Evolutionary conservation across 2,329 filamentous ascomycete genomes (phyloP).

Genomic region (Ophiostoma sp.): DNA sequence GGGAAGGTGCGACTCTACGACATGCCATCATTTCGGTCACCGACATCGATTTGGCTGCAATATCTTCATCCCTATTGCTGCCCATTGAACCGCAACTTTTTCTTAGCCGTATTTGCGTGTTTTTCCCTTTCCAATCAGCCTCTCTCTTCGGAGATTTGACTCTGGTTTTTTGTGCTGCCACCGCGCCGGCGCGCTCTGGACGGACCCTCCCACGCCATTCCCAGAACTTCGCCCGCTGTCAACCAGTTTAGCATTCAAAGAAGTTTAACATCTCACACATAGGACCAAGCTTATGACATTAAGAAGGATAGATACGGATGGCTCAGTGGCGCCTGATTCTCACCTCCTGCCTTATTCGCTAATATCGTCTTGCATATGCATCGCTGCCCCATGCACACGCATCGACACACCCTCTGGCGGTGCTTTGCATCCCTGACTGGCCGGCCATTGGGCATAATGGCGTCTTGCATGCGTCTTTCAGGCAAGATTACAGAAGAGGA

Average conservation of each 20-base stretch:
- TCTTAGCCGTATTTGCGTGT: not conserved
- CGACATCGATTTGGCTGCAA: not conserved
- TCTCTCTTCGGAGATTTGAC: not conserved
- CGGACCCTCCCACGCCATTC: not conserved
- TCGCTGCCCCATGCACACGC: conserved; percentile 22
- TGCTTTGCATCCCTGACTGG: not conserved
- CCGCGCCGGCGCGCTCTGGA: not conserved
- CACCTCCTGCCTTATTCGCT: not conserved
- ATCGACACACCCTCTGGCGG: not conserved
- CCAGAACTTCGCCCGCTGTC: not conserved
- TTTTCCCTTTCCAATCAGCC: not conserved
- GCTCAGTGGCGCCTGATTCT: not conserved
- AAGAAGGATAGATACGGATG: not conserved
- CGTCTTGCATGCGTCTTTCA: conserved; percentile 1
- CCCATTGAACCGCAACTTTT: not conserved
- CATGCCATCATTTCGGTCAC: not conserved
- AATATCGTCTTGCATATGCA: conserved; percentile 22
- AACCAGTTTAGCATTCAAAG: not conserved
- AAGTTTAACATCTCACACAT: not conserved
- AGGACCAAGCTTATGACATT: not conserved
- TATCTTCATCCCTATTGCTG: not conserved
- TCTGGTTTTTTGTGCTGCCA: not conserved
- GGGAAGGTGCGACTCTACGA: not conserved
- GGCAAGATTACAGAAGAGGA: not conserved
- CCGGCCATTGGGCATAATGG: not conserved